Conservation (phyloP, 352 stramenopile species). For the Pythium phragmiticola region DNA sequence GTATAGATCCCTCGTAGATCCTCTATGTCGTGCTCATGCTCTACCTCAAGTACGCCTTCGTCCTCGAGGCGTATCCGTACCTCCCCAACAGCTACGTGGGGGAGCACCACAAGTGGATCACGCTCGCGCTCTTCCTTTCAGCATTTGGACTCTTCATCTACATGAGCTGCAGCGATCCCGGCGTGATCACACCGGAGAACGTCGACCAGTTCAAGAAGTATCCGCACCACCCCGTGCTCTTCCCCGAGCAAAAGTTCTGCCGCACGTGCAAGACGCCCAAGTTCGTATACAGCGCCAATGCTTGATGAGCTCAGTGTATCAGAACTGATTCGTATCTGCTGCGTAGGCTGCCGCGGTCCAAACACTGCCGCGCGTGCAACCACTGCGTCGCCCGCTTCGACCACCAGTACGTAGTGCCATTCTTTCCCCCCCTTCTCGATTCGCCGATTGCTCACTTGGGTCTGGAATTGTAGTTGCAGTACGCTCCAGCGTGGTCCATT, state of each 20-base stretch:
- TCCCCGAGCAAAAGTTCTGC: conserved; percentile 77
- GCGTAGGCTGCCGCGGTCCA: conserved; percentile 74
- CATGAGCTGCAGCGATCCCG: conserved; percentile 72
- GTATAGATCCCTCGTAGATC: conserved; percentile 33
- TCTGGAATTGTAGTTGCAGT: conserved; percentile 17
- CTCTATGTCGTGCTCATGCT: conserved; percentile 80
- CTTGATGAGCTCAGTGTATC: no score
- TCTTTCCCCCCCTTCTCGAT: not conserved
- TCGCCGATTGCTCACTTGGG: not conserved
- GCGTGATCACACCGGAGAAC: conserved; percentile 64
- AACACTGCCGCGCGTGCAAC: conserved; percentile 89
- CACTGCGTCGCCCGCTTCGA: conserved; percentile 88
- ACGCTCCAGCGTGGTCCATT: not conserved
- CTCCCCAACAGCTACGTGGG: conserved; percentile 65
- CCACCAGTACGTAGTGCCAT: conserved; percentile 27
- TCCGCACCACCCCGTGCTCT: conserved; percentile 78
- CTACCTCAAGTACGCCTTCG: conserved; percentile 64
- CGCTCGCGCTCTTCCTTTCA: conserved; percentile 48
- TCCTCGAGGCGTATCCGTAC: conserved; percentile 56
- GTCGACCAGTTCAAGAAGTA: conserved; percentile 56
- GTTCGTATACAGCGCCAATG: conserved; percentile 31
- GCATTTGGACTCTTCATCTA: conserved; percentile 63
- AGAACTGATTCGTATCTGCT: not conserved
- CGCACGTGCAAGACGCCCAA: conserved; percentile 87
- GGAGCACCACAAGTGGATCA: conserved; percentile 65